Evolutionary conservation across 192 early-diverging fungal species (phyloP).

Genomic region (Coemansia nantahalensis): DNA sequence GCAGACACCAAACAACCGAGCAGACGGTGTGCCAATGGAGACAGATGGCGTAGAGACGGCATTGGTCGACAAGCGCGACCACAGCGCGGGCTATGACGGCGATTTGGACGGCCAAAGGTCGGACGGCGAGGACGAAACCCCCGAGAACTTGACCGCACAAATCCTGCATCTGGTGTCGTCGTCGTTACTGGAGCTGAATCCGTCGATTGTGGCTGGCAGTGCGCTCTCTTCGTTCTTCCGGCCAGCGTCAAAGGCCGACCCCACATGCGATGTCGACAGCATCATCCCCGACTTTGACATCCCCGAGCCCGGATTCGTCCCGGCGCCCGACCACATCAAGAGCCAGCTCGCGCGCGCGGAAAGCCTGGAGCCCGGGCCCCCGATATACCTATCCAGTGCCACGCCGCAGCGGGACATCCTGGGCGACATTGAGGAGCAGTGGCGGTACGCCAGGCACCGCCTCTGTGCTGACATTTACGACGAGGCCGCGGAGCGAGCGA

Average conservation of each 20-base stretch:
- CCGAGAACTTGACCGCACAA: constrained; percentile 29
- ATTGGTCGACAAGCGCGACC: too few relatives aligned
- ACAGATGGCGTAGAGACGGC: too few relatives aligned
- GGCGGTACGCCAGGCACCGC: constrained; percentile 32
- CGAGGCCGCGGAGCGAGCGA: constrained; percentile 24
- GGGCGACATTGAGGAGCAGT: constrained; percentile 39
- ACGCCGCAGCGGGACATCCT: constrained; percentile 27
- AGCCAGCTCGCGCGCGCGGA: constrained; percentile 16
- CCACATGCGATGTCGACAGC: constrained; percentile 31
- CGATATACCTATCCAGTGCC: constrained; percentile 38
- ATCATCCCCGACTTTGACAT: constrained; percentile 43
- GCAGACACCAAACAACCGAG: background rate
- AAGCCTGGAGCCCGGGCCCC: constrained; percentile 23
- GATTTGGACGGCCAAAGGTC: constrained; percentile 6
- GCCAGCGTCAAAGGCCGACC: constrained; percentile 33
- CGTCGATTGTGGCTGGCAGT: constrained; percentile 27
- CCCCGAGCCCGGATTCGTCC: constrained; percentile 17
- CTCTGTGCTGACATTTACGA: constrained; percentile 30
- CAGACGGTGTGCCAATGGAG: background rate
- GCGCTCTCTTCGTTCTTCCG: constrained; percentile 39
- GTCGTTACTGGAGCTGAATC: constrained; percentile 21
- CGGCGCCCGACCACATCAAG: constrained; percentile 23
- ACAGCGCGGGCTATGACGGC: background rate
- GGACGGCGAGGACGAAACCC: constrained; percentile 27
- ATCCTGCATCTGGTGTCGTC: constrained; percentile 33